Base-by-base conservation (phyloP, 2,329 filamentous ascomycete species). In the Penicillium sp. region DNA sequence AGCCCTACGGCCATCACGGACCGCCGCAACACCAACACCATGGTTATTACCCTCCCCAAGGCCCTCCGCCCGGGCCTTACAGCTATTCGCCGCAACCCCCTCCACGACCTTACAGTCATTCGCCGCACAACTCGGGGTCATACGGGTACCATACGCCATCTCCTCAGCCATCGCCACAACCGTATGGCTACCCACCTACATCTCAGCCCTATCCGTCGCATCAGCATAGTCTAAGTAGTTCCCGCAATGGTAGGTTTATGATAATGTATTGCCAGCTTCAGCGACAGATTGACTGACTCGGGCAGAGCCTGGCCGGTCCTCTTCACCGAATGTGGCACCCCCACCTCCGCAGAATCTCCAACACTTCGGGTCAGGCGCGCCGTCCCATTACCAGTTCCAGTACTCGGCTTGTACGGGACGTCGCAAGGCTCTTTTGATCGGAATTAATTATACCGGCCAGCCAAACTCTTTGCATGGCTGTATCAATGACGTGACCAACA, bases 401-500 rank as follows among this genome's bases (percentile, higher is more conserved):
- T 97, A 97, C 76, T 96, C 92, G 45, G 88, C 88, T 61, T 98
- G 93, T 74, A 96, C 90, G 3, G 93, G 93, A 52, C 85, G 88
- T 61, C 83, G 93, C 69, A 96, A 96, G 77, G 93, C 93, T 2
- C 80, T 97, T 16, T 78, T 98, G 52, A 93, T 97, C 65, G 93
- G 93, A 43, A 96, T 97, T 80, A 97, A 97, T 78, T 97, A 98
- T 77, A 95, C 96, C 71, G 89, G 90, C 49, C 93, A 97, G 77
- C 85, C 90, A 51, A 93, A 93, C 45, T 89, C 96, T 78, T 81
- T 97, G 29, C 82, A 90, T 58, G 93, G 93, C 35, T 98, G 93
- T 71, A 97, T 97, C 81, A 97, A 98, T 74, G 93, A 98, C 73
- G 93, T 97, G 48, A 90, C 92, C 74, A 96, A 97, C 78, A 96